A percentile compares a stretch with the other conserved stretches of the same genome.
Conservation (phyloP, 495 filamentous ascomycete species). For the Tuber microsphaerosporum region DNA sequence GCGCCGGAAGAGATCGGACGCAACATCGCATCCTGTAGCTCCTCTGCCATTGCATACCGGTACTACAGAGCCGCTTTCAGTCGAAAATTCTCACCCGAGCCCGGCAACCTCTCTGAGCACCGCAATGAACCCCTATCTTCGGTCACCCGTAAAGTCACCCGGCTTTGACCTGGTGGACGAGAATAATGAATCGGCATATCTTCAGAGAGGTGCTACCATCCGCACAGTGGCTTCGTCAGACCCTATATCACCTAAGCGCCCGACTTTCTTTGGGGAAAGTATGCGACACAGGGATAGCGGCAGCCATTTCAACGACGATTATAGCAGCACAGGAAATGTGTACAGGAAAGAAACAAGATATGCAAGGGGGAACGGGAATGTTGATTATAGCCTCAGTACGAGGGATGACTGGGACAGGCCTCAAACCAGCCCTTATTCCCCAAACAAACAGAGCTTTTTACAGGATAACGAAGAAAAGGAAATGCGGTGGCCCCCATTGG, state of each 20-base stretch:
- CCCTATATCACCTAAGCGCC: conserved; percentile 38
- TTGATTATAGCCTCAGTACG: conserved; percentile 22
- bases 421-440: conserved; percentile 39
- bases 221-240: conserved; percentile 41
- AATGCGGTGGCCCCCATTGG: conserved; percentile 34
- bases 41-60: conserved; percentile 38
- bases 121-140: conserved; percentile 83
- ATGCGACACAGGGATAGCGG: conserved; percentile 30
- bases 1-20: conserved; percentile 76
- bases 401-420: conserved; percentile 36
- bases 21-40: conserved; percentile 48
- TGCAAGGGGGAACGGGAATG: conserved; percentile 27
- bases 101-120: conserved; percentile 81
- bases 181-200: conserved; percentile 31
- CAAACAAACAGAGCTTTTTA: conserved; percentile 27
- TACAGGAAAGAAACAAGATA: conserved; percentile 35
- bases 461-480: conserved; percentile 34
- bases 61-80: conserved; percentile 42
- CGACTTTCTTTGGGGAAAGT: conserved; percentile 41
- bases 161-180: conserved; percentile 28
- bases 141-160: conserved; percentile 33
- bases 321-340: conserved; percentile 26
- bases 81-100: conserved; percentile 51
- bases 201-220: conserved; percentile 34
- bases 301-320: conserved; percentile 27